These are phyloP conservation scores for Marsdenia floribunda DNA, from an alignment of 257 asterid species.

Conservation along the genomic window DNA sequence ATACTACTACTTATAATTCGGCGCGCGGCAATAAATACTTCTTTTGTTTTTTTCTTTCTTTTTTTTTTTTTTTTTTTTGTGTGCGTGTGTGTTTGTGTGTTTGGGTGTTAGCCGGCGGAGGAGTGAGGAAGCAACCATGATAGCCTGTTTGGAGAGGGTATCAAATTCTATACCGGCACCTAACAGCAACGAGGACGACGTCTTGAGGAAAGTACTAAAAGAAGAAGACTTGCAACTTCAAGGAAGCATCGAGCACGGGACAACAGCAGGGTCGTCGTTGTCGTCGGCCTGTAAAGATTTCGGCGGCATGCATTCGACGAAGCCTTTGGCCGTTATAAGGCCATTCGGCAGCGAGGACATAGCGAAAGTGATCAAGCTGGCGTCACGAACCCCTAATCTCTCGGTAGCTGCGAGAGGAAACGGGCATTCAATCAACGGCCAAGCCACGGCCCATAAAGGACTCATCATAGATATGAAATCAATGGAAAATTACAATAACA, in stretches of 20 bases:
- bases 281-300: conserved; percentile 49
- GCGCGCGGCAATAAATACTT: not conserved
- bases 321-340: conserved; percentile 57
- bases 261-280: conserved; percentile 1
- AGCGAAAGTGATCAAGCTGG: conserved; percentile 45
- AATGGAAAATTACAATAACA: conserved; percentile 17
- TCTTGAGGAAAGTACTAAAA: conserved; percentile 38
- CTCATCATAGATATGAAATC: conserved; percentile 65
- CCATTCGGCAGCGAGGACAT: conserved; percentile 56
- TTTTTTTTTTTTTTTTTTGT: too few species aligned
- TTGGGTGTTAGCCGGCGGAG: not conserved
- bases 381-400: conserved; percentile 43
- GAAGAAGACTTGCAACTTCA: conserved; percentile 36
- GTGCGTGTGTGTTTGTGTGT: not conserved
- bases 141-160: conserved; percentile 65
- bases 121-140: conserved; percentile 31
- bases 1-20: not conserved
- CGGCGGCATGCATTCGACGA: conserved; percentile 56
- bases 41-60: too few species aligned
- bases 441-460: conserved; percentile 83
- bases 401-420: conserved; percentile 95
- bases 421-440: conserved; percentile 97
- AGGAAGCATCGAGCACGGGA: conserved; percentile 35
- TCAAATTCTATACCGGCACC: conserved; percentile 24
- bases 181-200: conserved; percentile 27